Percentiles rank a stretch among this genome's conserved stretches.
Conservation (phyloP, 495 filamentous ascomycete genomes). For the Cercophora newfieldiana region DNA sequence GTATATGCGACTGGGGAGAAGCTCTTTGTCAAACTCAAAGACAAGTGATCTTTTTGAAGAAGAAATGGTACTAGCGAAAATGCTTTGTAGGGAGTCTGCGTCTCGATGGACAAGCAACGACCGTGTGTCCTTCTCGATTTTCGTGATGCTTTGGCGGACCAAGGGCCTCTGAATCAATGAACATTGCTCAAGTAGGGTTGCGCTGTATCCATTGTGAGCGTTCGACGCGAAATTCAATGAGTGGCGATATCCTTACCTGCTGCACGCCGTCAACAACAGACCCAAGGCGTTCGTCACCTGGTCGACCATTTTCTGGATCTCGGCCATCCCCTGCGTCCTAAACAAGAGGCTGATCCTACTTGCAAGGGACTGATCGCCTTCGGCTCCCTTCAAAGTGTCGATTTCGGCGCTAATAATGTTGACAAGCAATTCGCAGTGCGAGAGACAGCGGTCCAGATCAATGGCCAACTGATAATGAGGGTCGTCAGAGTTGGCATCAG, state of each 20-base stretch:
- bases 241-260: constrained; percentile 11
- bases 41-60: constrained; percentile 6
- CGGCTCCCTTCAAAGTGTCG: constrained; percentile 6
- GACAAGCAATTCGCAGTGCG: constrained; percentile 22
- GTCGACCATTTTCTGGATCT: constrained; percentile 28
- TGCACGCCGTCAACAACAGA: constrained; percentile 30
- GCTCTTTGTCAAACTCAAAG: constrained; percentile 21
- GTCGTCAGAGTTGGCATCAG: constrained; percentile 14
- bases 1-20: constrained; percentile 20
- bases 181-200: constrained; percentile 12
- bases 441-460: constrained; percentile 27
- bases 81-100: constrained; percentile 16
- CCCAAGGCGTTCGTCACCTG: constrained; percentile 24
- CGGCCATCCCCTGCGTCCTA: constrained; percentile 19
- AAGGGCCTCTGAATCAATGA: constrained; percentile 8
- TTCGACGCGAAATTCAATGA: not conserved
- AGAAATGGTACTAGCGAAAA: not conserved
- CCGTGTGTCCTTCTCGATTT: constrained; percentile 11
- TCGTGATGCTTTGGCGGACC: constrained; percentile 9
- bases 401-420: constrained; percentile 24
- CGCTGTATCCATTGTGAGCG: not conserved
- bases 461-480: constrained; percentile 31
- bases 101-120: constrained; percentile 22
- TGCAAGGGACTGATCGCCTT: constrained; percentile 4
- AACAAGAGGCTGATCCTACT: constrained; percentile 23